Base-by-base conservation (phyloP, 1,139 yeast species). In the Candida pseudocylindracea region DNA sequence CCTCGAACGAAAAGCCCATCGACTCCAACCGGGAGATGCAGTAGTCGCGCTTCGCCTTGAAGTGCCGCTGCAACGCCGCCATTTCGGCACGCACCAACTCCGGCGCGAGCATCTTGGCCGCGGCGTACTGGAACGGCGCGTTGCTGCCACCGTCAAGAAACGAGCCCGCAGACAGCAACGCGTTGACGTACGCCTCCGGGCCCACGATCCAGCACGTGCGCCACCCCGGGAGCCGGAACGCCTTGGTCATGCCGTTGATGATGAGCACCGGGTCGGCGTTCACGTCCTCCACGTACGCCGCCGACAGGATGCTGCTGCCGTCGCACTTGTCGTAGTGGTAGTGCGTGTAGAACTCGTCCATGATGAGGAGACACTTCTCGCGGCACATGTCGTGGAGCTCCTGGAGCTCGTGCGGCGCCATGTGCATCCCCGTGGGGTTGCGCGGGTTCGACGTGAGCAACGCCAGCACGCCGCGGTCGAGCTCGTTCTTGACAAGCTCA, bases 191-290 rank as follows among this genome's bases (percentile, higher is more conserved):
- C 34, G 66, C 68, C 44, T 68, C 73, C 11, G 79, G 79, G 1
- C 79, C 79, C 37, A 70, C 52, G 36, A 70, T 56, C 79, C 79
- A 70, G 42, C 76, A 69, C 12, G 67, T 66, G 50, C 79, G 59
- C 76, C 76, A 70, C 2, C 79, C 79, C 2, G 79, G 78, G 34
- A 70, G 55, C 39, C 79, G 57, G 50, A 70, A 70, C 1, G 73
- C 70, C 48, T 70, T 70, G 33, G 79, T 70, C 32, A 70, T 54
- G 2, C 79, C 79, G 46, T 70, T 72, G 36, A 70, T 55, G 39
- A 70, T 68, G 40, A 70, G 57, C 7, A 70, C 78, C 0, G 76
- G 75, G 42, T 70, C 79, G 34, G 50, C 51, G 44, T 70, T 63
- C 11, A 70, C 78, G 39, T 70, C 75, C 15, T 63, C 60, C 15